Conservation (phyloP, 2,329 filamentous ascomycete species). For the Pseudogymnoascus sp. region DNA sequence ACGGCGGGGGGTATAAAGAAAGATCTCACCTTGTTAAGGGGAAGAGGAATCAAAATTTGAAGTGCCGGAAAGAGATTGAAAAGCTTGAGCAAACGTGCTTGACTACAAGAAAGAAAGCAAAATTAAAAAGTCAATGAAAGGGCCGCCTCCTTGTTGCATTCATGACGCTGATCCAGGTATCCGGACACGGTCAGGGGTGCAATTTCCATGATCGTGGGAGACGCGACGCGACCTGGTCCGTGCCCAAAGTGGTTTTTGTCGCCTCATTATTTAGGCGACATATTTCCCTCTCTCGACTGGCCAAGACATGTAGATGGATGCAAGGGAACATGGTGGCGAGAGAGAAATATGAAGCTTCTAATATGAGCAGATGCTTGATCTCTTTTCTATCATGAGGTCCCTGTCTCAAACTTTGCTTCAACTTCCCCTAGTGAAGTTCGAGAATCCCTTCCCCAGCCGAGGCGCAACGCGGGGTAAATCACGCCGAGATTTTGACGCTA, state of each 20-base stretch:
- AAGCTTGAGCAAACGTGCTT: background rate
- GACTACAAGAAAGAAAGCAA: background rate
- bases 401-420: background rate
- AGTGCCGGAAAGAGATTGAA: background rate
- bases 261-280: background rate
- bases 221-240: slow-evolving; percentile 8
- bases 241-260: background rate
- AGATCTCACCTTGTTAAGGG: background rate
- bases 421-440: background rate
- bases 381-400: background rate
- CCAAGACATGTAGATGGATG: background rate
- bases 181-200: background rate
- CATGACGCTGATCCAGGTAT: background rate
- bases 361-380: background rate
- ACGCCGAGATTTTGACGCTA: background rate
- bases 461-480: background rate
- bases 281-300: background rate
- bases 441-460: background rate
- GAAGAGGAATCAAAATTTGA: background rate
- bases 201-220: background rate
- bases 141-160: background rate
- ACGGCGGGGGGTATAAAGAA: background rate
- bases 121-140: background rate
- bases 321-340: background rate
- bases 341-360: background rate